Base-by-base conservation (phyloP, 2,329 filamentous ascomycete species). In the Periconia sp. region DNA sequence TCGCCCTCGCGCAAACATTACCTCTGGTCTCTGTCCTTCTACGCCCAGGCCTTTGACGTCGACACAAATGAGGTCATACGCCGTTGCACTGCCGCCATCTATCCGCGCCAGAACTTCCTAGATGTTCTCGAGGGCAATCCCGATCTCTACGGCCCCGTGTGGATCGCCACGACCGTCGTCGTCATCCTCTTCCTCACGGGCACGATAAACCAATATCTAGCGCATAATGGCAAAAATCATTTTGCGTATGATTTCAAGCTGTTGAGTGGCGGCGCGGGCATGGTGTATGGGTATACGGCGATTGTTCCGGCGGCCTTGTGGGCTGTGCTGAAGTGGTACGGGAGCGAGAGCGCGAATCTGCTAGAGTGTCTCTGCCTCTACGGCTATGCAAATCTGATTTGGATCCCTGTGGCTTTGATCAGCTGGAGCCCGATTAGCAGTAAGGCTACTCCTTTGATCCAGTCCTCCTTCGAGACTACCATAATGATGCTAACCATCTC, bases 11-110 rank as follows among this genome's bases (percentile, higher is more conserved):
- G 63, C 48, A 97, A 97, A 75, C 89, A 89, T 64, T 91, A 87
- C 76, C 87, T 97, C 53, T 99, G 94, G 94, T 85, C 85, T 32
- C 78, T 97, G 50, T 84, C 85, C 44, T 99, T 96, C 78, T 99
- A 99, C 76, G 85, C 91, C 42, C 94, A 96, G 75, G 97, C 94
- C 82, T 99, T 99, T 75, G 94, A 99, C 67, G 92, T 99, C 53
- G 94, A 99, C 74, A 97, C 94, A 1, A 86, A 83, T 47, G 89
- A 94, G 39, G 92, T 99, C 15, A 76, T 96, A 42, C 80, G 86
- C 63, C 88, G 94, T 55, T 97, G 94, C 73, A 86, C 85, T 71
- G 87, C 91, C 1, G 86, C 92, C n/a, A 76, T 97, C 26, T 96
- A 88, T 72, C 94, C 94, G 32, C 86, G 90, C 51, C 87, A 87